Conservation (phyloP, 2,329 filamentous ascomycete genomes). For the Fonsecaea erecta region DNA sequence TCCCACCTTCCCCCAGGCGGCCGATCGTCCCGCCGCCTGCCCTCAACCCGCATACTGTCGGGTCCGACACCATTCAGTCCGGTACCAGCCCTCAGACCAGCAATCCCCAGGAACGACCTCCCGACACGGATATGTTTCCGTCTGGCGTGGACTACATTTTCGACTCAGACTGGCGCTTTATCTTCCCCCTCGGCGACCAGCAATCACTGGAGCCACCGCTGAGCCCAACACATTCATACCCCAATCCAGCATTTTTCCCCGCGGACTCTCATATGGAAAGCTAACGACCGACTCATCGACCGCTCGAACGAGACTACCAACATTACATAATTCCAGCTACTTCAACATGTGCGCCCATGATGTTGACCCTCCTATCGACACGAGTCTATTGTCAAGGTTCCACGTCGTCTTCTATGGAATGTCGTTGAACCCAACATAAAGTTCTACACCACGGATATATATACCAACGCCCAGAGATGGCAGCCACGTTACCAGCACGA, state of each 20-base stretch:
- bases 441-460: too few relatives aligned
- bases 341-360: neutral
- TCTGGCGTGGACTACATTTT: neutral
- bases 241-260: neutral
- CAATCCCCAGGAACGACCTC: neutral
- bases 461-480: neutral
- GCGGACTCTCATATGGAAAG: neutral
- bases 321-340: neutral
- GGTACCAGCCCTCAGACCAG: slow-evolving; percentile 2
- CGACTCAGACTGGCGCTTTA: neutral
- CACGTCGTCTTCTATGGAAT: neutral
- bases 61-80: neutral
- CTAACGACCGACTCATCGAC: neutral
- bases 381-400: neutral
- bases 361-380: too few relatives aligned
- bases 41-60: neutral
- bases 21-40: neutral
- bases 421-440: neutral
- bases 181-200: too few relatives aligned
- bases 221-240: neutral
- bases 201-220: neutral
- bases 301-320: neutral
- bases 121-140: neutral
- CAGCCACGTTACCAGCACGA: neutral
- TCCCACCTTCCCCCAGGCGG: neutral